Evolutionary conservation across 2,329 filamentous ascomycete species (phyloP).

Genomic region (Penicillium sp.): DNA sequence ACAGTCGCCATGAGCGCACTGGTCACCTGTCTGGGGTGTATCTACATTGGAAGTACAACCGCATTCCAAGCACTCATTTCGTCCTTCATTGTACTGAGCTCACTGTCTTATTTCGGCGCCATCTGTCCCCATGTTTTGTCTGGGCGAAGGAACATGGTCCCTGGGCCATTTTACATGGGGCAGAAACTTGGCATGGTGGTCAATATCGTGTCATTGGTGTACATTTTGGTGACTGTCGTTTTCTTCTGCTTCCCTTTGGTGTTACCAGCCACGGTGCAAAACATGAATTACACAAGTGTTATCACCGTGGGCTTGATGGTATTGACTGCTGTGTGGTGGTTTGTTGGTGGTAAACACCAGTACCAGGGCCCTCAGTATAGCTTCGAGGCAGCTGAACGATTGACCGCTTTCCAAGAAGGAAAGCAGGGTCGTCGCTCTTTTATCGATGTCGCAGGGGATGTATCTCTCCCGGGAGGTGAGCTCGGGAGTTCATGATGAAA

Average conservation of each 20-base stretch:
- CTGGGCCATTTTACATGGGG: slow-evolving; percentile 61
- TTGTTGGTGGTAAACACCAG: slow-evolving; percentile 27
- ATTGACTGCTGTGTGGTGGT: slow-evolving; percentile 38
- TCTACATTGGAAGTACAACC: slow-evolving; percentile 66
- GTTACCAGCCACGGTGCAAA: slow-evolving; percentile 47
- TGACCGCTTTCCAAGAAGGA: slow-evolving; percentile 45
- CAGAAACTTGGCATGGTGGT: slow-evolving; percentile 52
- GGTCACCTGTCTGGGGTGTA: slow-evolving; percentile 60
- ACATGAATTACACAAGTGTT: slow-evolving; percentile 56
- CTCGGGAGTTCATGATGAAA: slow-evolving; percentile 1
- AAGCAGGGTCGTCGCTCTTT: slow-evolving; percentile 18
- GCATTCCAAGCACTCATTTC: slow-evolving; percentile 70
- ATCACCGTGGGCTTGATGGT: slow-evolving; percentile 40
- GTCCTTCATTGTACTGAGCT: slow-evolving; percentile 57
- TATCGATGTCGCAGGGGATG: slow-evolving; percentile 12
- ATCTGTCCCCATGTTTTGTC: slow-evolving; percentile 61
- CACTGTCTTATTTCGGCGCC: slow-evolving; percentile 62
- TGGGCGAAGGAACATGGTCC: slow-evolving; percentile 47
- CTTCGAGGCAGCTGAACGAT: slow-evolving; percentile 54
- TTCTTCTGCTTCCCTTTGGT: slow-evolving; percentile 63
- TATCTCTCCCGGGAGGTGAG: not conserved
- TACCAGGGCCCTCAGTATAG: slow-evolving; percentile 45
- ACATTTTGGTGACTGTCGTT: slow-evolving; percentile 62
- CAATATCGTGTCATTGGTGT: slow-evolving; percentile 55
- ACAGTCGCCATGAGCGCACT: slow-evolving; percentile 53